Base-by-base conservation (phyloP, 345 rosid species). In the Bruguiera sexangula region DNA sequence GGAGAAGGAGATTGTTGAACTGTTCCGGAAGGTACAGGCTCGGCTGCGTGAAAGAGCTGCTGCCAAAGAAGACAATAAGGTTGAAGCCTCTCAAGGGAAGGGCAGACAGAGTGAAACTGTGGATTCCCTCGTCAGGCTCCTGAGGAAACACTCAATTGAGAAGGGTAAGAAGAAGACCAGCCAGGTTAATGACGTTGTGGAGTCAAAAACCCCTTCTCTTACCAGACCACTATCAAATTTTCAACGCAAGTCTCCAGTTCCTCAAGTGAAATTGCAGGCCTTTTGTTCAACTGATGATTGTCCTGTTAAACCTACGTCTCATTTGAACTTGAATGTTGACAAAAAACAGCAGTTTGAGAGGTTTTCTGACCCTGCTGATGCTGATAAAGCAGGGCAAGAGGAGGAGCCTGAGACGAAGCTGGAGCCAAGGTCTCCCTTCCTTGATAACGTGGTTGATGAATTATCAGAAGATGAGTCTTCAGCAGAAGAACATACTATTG, bases 1-100 rank as follows among this genome's bases (percentile, higher is more conserved):
- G 75, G 96, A 95, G 82, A 86, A 88, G 85, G 97, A 95, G 80
- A 88, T 95, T 68, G 93, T 88, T 51, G 87, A 95, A 72, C 86
- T 92, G 67, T 95, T 95, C 80, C 83, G 83, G 79, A 88, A 95
- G 82, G 96, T 91, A 62, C 99, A 95, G 70, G 78, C 87, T 75
- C 91, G 86, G 76, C 96, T 95, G 70, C 86, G 96, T 63, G 89
- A 88, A 75, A 85, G 92, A 86, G 93, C 96, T 58, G 90, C 82
- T 0, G 68, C 75, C 56, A 88, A 84, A 78, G 89, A 88, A 77
- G 90, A 83, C n/a, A 81, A 81, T 73, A 85, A 81, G 81, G 70
- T 76, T 16, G 92, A 86, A 72, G 34, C 85, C 65, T 64, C 82
- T 6, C 79, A 80, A 71, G 87, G 86, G 52, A 81, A 81, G 70